Evolutionary conservation across 2,329 filamentous ascomycete species (phyloP).

Genomic region (Aspergillus clavatus): DNA sequence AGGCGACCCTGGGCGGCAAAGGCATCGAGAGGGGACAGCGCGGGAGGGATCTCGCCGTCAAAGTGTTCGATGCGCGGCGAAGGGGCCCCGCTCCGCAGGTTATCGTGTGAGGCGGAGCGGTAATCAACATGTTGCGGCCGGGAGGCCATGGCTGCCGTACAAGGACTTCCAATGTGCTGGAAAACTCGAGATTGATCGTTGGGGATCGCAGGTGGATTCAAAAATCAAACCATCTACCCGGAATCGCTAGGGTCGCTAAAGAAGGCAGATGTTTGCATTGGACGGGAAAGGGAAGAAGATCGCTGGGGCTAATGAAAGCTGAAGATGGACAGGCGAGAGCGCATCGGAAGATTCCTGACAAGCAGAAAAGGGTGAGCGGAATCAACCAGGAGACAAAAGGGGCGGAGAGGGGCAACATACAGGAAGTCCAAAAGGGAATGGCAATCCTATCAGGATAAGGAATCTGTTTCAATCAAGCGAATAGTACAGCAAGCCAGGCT

Average conservation of each 20-base stretch:
- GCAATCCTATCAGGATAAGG: slow-evolving; percentile 10
- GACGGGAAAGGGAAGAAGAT: slow-evolving; percentile 1
- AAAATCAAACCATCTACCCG: slow-evolving; percentile 15
- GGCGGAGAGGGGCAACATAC: slow-evolving; percentile 2
- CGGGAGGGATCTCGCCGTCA: slow-evolving; percentile 73
- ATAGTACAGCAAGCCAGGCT: slow-evolving; percentile 9
- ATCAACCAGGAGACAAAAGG: slow-evolving; percentile 3
- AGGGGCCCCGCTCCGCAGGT: slow-evolving; percentile 52
- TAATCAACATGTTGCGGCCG: slow-evolving; percentile 58
- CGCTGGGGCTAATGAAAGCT: slow-evolving; percentile 1
- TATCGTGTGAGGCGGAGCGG: slow-evolving; percentile 54
- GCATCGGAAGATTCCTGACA: not conserved
- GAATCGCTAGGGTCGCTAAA: slow-evolving; percentile 3
- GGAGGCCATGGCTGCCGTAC: slow-evolving; percentile 44
- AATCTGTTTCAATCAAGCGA: slow-evolving; percentile 5
- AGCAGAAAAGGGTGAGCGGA: not conserved
- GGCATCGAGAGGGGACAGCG: slow-evolving; percentile 89
- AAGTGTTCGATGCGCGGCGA: slow-evolving; percentile 70
- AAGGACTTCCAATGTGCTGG: slow-evolving; percentile 4
- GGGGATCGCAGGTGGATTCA: not conserved
- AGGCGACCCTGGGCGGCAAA: slow-evolving; percentile 88
- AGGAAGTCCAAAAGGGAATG: slow-evolving; percentile 19
- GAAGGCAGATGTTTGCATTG: slow-evolving; percentile 9
- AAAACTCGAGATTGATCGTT: not conserved
- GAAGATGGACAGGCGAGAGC: slow-evolving; percentile 6